These are phyloP conservation scores for Diplosphaera chodatii DNA, from an alignment of 139 green algal genomes.

Conservation along the genomic window DNA sequence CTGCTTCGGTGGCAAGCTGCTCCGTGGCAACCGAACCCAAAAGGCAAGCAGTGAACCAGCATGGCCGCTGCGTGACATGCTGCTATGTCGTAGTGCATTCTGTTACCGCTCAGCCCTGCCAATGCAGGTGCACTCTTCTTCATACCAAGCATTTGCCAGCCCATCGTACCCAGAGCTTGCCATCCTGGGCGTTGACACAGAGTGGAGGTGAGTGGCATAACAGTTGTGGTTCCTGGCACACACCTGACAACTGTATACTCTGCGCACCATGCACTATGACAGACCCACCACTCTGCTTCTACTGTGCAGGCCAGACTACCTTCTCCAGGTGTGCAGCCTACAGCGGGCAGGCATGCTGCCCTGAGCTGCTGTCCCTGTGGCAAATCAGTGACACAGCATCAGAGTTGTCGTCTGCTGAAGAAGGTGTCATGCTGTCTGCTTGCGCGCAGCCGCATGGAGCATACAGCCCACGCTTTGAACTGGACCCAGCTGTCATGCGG, in stretches of 20 bases:
- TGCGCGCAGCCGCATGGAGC: conserved; percentile 38
- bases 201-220: conserved; percentile 41
- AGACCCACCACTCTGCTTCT: no score
- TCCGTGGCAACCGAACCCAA: conserved; percentile 77
- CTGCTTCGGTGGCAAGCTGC: conserved; percentile 83
- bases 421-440: no score
- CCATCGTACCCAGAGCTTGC: conserved; percentile 72
- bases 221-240: no score
- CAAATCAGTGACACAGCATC: no score
- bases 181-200: conserved; percentile 71
- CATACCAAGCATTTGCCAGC: conserved; percentile 55
- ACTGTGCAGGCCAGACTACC: conserved; percentile 6
- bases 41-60: conserved; percentile 22
- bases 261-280: no score
- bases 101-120: no score
- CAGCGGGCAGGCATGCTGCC: conserved; percentile 23
- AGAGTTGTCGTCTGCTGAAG: no score
- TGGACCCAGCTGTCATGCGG: conserved; percentile 74
- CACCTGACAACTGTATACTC: no score
- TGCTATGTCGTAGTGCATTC: no score
- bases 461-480: conserved; percentile 72
- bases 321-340: neutral
- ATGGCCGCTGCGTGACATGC: no score
- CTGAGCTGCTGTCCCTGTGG: no score
- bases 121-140: conserved; percentile 15